These are phyloP conservation scores for Venturia nashicola DNA, from an alignment of 2,329 filamentous ascomycete genomes.

Conservation along the genomic window DNA sequence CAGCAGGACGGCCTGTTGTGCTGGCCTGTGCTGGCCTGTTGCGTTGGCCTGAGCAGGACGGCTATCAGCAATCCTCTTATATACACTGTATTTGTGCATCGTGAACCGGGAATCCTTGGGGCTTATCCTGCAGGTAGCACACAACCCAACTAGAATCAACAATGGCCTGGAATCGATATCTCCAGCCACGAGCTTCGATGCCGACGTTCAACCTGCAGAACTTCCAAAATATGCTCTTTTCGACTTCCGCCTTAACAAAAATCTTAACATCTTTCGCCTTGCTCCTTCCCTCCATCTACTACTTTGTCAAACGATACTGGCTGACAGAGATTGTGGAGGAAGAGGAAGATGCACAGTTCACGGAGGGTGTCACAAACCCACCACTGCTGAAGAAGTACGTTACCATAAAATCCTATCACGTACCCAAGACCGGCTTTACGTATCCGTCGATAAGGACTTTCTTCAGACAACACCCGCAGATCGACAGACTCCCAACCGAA, in stretches of 20 bases:
- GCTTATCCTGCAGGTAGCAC: not conserved
- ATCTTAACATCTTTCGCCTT: not conserved
- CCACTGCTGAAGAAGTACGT: conserved; percentile 70
- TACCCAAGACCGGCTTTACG: conserved; percentile 46
- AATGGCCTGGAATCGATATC: not conserved
- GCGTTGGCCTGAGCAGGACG: too few species aligned
- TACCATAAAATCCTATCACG: conserved; percentile 58
- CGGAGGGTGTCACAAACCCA: conserved; percentile 42
- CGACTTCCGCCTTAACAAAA: not conserved
- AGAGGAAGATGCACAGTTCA: not conserved
- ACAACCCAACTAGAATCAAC: not conserved
- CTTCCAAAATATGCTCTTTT: not conserved
- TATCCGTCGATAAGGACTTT: conserved; percentile 76
- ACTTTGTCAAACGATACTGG: not conserved
- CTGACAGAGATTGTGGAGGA: not conserved
- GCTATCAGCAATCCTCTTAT: not conserved
- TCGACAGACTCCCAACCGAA: conserved; percentile 57
- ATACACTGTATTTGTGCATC: not conserved
- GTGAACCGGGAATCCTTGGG: not conserved
- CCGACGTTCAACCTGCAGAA: not conserved
- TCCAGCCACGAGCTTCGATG: not conserved
- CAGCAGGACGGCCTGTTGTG: not conserved
- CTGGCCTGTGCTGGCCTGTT: not conserved
- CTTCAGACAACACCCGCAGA: conserved; percentile 68
- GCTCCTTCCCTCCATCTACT: not conserved